Evolutionary conservation across 225 moss, liverwort and hornwort species (phyloP), one percentile per base, ranked within the genome.

Genomic region (Climacium dendroides): DNA sequence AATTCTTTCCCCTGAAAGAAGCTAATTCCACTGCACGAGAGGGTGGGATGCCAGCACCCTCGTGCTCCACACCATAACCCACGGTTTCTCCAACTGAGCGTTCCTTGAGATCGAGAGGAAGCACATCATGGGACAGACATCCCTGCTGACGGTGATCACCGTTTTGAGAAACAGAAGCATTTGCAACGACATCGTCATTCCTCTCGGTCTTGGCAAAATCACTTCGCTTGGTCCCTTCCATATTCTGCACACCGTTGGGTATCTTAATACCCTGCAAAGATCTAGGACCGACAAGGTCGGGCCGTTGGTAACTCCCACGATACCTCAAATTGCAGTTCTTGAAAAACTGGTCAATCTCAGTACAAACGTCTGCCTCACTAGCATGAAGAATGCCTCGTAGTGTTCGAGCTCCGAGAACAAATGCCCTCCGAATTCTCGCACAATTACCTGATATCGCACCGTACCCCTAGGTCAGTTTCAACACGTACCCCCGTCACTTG

Each of bases 381-480:
- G 91, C 90, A 12, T 86, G 57, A 60, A 97, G 90, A 78, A 96
- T 89, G 66, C 79, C 79, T 72, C 93, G 90, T 78, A 97, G 85
- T n/a, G 90, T 94, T 28, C 95, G 89, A 74, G 96, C 96, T 92
- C 95, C 96, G 79, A 91, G 85, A 61, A 90, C 91, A 82, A 98
- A 96, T 63, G 87, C 94, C 72, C 85, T 86, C 52, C 91, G 92
- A 50, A 98, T 98, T 80, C 98, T 93, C 82, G 89, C 90, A 83
- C 92, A 96, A 88, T 89, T 96, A 84, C 95, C 96, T 97, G 92
- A 78, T 77, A 87, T 55, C n/a, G 77, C 52, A 89, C 23, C 39
- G 24, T 69, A 39, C 39, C 15, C 70, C 41, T 70, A 70, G 70
- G 70, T 70, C 15, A 70, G 70, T 70, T 25, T 41, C 69, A 41